A percentile compares a stretch with the other conserved stretches of the same genome.
These are phyloP conservation scores for Fusarium armeniacum DNA, from an alignment of 2,329 filamentous ascomycete species.

Conservation along the genomic window DNA sequence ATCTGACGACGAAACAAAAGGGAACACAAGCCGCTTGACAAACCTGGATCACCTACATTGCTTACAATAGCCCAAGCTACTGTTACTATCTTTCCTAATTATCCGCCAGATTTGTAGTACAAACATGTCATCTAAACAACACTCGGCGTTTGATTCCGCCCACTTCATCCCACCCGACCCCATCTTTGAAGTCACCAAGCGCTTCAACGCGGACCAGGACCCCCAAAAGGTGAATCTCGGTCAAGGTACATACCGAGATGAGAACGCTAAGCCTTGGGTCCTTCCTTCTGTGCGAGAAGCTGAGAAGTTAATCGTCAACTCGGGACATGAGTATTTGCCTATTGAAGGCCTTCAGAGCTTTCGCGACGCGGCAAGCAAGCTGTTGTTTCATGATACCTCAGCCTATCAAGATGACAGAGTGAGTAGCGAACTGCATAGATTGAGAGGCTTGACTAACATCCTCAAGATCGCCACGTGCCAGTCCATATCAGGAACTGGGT, in stretches of 20 bases:
- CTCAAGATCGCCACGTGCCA: slow-evolving; percentile 55
- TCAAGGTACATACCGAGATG: slow-evolving; percentile 57
- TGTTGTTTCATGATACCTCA: slow-evolving; percentile 51
- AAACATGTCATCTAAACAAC: slow-evolving; percentile 18
- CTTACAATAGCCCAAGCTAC: background rate
- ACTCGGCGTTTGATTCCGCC: slow-evolving; percentile 43
- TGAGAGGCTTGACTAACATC: rapidly evolving
- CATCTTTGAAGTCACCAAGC: slow-evolving; percentile 55
- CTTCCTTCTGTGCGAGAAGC: slow-evolving; percentile 55
- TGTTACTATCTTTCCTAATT: no score
- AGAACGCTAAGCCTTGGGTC: slow-evolving; percentile 56
- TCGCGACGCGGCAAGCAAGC: slow-evolving; percentile 51
- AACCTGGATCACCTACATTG: background rate
- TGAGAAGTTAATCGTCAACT: slow-evolving; percentile 33
- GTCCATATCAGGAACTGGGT: slow-evolving; percentile 59
- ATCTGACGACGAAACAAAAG: background rate
- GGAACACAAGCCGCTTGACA: background rate
- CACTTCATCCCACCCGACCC: slow-evolving; percentile 51
- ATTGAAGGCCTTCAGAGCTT: slow-evolving; percentile 55
- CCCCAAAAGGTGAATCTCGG: slow-evolving; percentile 58
- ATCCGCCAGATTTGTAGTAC: no score
- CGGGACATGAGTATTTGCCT: slow-evolving; percentile 57
- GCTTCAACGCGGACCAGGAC: slow-evolving; percentile 51
- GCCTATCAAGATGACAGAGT: slow-evolving; percentile 51
- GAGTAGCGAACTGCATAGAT: background rate